Evolutionary conservation across 202 grass and related monocot species (phyloP).

Genomic region (Hordeum pubiflorum): DNA sequence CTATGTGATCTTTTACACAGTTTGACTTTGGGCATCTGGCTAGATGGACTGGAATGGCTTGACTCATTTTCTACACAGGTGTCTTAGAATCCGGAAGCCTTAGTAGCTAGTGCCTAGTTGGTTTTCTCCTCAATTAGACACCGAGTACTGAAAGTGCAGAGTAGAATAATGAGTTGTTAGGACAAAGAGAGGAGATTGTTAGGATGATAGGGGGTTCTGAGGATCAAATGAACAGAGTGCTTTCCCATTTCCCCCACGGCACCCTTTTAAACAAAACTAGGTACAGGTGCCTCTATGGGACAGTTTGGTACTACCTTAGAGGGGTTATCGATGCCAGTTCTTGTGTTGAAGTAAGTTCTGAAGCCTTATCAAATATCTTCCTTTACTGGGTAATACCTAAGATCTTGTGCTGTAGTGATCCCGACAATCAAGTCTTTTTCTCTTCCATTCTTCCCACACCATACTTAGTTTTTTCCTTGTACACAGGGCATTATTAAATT

Average conservation of each 20-base stretch:
- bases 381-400: background rate
- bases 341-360: background rate
- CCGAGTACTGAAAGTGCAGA: background rate
- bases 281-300: background rate
- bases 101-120: background rate
- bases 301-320: background rate
- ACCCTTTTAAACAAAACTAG: background rate
- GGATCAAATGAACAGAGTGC: background rate
- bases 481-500: conserved; percentile 56
- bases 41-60: background rate
- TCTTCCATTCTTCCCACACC: background rate
- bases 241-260: background rate
- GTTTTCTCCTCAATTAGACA: conserved; percentile 6
- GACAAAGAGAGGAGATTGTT: background rate
- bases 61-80: background rate
- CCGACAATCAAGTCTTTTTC: background rate
- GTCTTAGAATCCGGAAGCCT: background rate
- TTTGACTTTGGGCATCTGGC: background rate
- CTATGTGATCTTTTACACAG: background rate
- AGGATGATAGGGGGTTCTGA: background rate
- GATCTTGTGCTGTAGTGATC: background rate
- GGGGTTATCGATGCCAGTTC: background rate
- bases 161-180: background rate
- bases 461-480: conserved; percentile 11
- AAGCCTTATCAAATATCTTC: background rate